Evolutionary conservation across 2,329 filamentous ascomycete genomes (phyloP), one percentile per base, ranked within the genome.

Genomic region (Lachnellula occidentalis): DNA sequence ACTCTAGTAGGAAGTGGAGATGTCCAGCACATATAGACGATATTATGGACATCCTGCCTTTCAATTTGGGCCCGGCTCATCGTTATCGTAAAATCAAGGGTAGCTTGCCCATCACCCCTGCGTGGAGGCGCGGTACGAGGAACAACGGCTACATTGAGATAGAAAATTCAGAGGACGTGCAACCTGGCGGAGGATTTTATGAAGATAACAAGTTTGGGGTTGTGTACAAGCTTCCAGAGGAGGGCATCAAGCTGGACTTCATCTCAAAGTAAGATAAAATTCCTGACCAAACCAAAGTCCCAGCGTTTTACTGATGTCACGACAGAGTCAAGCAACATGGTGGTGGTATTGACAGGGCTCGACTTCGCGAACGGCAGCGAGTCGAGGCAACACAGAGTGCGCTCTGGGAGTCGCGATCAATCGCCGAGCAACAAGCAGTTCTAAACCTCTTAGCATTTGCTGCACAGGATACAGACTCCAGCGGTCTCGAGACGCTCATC

Each of bases 21-120:
- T 99, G 94, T 68, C 92, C 92, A 48, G 84, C 88, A 60, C 94
- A 99, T 69, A 78, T 87, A 42, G 89, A 94, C 51, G 85, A 92
- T 59, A 79, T 92, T 54, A 76, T 95, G 54, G 74, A 73, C 31
- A 74, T 79, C 46, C 72, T 86, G 19, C 81, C 85, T 8, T 71
- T 71, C 19, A 71, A 75, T 46, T 74, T 86, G 24, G 82, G 75
- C 1, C 81, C 81, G 4, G 82, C 82, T 22, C 83, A 86, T 66
- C 77, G 78, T 53, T 81, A 79, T 69, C 81, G 83, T 59, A 82
- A 77, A 69, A 72, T 85, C 66, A 85, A 81, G 69, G 76, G 77
- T 46, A 72, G 75, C 11, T 70, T 77, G 2, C 68, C 71, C 45
- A 77, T 86, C 60, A 72, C 74, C 34, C 81, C 82, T 2, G 71